phyloP scores from a whole-genome alignment of 208 protist genomes.

The Trypanosoma boissoni region DNA sequence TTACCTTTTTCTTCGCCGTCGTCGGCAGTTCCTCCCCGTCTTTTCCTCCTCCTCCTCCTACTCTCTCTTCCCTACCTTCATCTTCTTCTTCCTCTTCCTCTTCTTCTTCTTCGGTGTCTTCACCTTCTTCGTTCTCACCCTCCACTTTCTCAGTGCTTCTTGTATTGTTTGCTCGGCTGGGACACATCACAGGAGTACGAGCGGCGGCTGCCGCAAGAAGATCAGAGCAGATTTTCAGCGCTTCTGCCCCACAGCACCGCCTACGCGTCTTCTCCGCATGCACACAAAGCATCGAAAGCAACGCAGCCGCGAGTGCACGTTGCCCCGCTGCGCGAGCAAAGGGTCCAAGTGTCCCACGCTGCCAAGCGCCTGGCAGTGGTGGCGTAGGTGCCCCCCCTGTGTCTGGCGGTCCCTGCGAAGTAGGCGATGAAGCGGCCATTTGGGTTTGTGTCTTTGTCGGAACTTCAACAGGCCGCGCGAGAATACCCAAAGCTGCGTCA shows the following conservation, averaged over 20 bases:
- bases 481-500: conserved; percentile 48
- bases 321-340: conserved; percentile 62
- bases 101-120: background rate
- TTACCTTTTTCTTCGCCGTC: too few species aligned
- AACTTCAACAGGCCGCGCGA: conserved; percentile 54
- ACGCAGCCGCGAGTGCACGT: conserved; percentile 53
- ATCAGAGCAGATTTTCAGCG: conserved; percentile 64
- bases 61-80: background rate
- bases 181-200: conserved; percentile 12
- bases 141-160: background rate
- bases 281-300: conserved; percentile 58
- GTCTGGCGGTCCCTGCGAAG: too few species aligned
- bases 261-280: conserved; percentile 49
- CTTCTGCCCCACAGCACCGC: conserved; percentile 41
- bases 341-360: conserved; percentile 53
- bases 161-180: background rate
- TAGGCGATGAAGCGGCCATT: background rate
- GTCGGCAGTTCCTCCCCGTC: too few species aligned
- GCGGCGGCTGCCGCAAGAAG: conserved; percentile 37
- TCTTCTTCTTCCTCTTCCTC: conserved; percentile 2
- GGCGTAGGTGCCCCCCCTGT: too few species aligned
- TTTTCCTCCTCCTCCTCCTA: too few species aligned
- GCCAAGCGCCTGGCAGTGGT: conserved; percentile 70
- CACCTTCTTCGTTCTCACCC: background rate
- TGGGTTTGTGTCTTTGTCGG: conserved; percentile 8